Percentiles rank a stretch among this genome's conserved stretches.
Conservation (phyloP, 192 early-diverging fungal species). For the Haplosporangium gracile region DNA sequence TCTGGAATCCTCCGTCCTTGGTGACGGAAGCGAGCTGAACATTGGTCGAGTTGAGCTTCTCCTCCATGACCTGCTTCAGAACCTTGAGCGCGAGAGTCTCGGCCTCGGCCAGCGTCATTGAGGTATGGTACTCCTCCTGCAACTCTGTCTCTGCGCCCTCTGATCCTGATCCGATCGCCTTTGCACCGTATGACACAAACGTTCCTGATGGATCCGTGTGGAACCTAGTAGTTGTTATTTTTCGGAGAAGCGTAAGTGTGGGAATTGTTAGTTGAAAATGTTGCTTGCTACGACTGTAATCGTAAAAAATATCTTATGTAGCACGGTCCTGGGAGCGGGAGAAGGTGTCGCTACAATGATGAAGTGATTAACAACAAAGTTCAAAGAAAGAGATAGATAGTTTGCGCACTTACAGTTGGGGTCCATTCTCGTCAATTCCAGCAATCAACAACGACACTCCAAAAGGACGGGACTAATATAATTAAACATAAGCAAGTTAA, state of each 20-base stretch:
- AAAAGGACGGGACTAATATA: conserved; percentile 90
- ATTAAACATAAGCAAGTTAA: not conserved
- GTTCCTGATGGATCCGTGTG: conserved; percentile 99
- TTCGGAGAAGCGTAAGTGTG: not conserved
- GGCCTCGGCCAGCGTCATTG: conserved; percentile 89
- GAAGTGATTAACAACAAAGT: not conserved
- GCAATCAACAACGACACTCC: conserved; percentile 99
- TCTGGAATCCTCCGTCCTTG: conserved; percentile 78
- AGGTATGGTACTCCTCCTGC: conserved; percentile 96
- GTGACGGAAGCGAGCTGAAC: conserved; percentile 96
- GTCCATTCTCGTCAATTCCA: conserved; percentile 96
- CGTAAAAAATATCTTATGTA: no score
- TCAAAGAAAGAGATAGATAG: not conserved
- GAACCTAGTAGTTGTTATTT: conserved; percentile 64
- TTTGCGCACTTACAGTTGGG: conserved; percentile 86
- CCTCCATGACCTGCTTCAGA: conserved; percentile 99
- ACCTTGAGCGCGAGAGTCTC: conserved; percentile 93
- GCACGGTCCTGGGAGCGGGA: no score
- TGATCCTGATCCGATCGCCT: conserved; percentile 99
- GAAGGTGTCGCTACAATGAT: no score
- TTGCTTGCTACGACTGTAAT: not conserved
- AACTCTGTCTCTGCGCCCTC: conserved; percentile 99
- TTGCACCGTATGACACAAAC: conserved; percentile 94
- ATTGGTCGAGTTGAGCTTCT: conserved; percentile 96
- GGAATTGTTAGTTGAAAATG: not conserved